A percentile compares a stretch with the other conserved stretches of the same genome.
Conservation (phyloP, 2,329 filamentous ascomycete species). For the Hypoxylon sp. region DNA sequence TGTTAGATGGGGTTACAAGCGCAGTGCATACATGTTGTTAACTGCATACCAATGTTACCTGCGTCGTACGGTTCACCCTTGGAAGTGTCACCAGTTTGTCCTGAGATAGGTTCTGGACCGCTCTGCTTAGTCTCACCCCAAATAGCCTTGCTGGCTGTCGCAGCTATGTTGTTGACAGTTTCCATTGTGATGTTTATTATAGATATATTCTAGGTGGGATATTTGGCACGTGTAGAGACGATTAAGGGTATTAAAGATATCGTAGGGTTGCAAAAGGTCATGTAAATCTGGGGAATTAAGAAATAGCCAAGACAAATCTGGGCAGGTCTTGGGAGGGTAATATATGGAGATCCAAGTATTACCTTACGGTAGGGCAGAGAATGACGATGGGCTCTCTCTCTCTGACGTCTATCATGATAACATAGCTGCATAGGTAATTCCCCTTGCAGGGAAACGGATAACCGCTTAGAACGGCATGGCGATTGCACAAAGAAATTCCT, state of each 20-base stretch:
- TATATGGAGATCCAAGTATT: slow-evolving; percentile 26
- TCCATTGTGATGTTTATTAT: slow-evolving; percentile 61
- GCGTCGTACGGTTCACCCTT: slow-evolving; percentile 79
- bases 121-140: slow-evolving; percentile 53
- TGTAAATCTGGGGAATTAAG: slow-evolving; percentile 28
- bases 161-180: slow-evolving; percentile 65
- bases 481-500: slow-evolving; percentile 20
- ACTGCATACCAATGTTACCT: slow-evolving; percentile 71
- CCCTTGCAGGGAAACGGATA: slow-evolving; percentile 13
- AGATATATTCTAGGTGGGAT: slow-evolving; percentile 13
- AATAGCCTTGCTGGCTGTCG: slow-evolving; percentile 57
- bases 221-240: too few relatives aligned
- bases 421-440: slow-evolving; percentile 9
- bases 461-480: slow-evolving; percentile 27
- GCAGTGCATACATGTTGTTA: too few relatives aligned
- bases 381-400: slow-evolving; percentile 7
- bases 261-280: slow-evolving; percentile 14
- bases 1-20: too few relatives aligned
- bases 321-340: slow-evolving; percentile 6
- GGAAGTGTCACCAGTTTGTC: slow-evolving; percentile 71
- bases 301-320: slow-evolving; percentile 25
- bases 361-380: slow-evolving; percentile 9
- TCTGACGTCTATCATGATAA: slow-evolving; percentile 35
- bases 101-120: slow-evolving; percentile 74
- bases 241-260: neutral